phyloP scores from a whole-genome alignment of 495 filamentous ascomycete species.

The Aspergillus carlsbadensis region DNA sequence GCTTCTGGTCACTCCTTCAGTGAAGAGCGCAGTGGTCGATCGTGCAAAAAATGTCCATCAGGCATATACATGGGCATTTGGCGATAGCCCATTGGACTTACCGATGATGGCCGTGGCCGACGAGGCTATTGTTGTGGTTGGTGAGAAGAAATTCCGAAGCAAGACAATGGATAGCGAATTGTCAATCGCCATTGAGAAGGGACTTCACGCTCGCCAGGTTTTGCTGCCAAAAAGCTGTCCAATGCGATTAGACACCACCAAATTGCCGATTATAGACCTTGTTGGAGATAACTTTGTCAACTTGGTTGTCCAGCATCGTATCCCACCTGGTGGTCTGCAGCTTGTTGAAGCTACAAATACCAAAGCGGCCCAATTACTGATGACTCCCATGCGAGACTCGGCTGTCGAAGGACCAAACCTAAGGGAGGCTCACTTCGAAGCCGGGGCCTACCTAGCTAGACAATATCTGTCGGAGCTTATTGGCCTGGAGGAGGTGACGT shows the following conservation, averaged over 20 bases:
- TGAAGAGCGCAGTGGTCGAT: conserved; percentile 52
- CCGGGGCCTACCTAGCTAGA: conserved; percentile 55
- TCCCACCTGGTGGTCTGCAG: conserved; percentile 13
- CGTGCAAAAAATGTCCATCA: conserved; percentile 34
- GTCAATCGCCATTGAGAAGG: conserved; percentile 39
- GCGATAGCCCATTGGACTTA: conserved; percentile 62
- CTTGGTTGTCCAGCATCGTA: conserved; percentile 19
- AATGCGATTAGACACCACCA: conserved; percentile 45
- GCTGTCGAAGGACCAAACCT: conserved; percentile 43
- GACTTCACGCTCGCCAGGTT: conserved; percentile 45
- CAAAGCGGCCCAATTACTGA: conserved; percentile 51
- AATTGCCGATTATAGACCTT: conserved; percentile 46
- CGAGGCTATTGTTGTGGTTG: conserved; percentile 58
- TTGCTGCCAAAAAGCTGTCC: conserved; percentile 41
- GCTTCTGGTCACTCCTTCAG: conserved; percentile 49
- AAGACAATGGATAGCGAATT: conserved; percentile 55
- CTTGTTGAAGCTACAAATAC: conserved; percentile 47
- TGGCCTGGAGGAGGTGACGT: conserved; percentile 52
- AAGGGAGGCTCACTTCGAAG: conserved; percentile 48
- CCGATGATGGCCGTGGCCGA: conserved; percentile 56
- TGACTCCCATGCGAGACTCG: conserved; percentile 57
- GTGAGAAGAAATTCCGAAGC: conserved; percentile 50
- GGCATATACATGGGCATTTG: conserved; percentile 57
- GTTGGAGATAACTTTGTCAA: conserved; percentile 34
- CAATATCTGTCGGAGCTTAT: conserved; percentile 48